Evolutionary conservation across 2,329 filamentous ascomycete species (phyloP).

Genomic region (Penicillium sp.): DNA sequence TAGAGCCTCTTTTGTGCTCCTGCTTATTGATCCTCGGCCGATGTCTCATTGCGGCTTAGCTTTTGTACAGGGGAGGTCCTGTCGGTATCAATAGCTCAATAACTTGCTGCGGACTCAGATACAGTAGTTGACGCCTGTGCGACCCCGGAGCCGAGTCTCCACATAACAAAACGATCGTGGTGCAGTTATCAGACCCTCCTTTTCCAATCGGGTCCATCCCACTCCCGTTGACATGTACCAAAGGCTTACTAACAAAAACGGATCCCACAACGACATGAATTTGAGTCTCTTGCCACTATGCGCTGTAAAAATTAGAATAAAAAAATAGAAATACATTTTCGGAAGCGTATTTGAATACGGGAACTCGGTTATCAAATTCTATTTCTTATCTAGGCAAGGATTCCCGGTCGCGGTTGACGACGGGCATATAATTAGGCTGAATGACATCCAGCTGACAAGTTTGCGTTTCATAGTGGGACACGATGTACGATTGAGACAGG

Average conservation of each 20-base stretch:
- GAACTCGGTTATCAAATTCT: not conserved
- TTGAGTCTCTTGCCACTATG: too few relatives aligned
- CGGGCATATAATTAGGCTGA: not conserved
- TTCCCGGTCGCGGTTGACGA: not conserved
- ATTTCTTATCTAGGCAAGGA: not conserved
- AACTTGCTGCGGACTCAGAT: too few relatives aligned
- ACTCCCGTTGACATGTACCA: not conserved
- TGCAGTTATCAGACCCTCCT: not conserved
- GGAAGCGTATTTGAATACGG: too few relatives aligned
- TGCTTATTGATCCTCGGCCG: too few relatives aligned
- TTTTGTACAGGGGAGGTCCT: not conserved
- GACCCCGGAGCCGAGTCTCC: not conserved
- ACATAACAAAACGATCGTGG: not conserved
- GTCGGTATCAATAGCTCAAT: not conserved
- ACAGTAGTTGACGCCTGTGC: not conserved
- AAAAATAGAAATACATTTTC: not conserved
- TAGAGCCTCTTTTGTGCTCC: not conserved
- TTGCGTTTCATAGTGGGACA: not conserved
- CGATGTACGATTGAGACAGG: not conserved
- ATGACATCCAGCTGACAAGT: not conserved
- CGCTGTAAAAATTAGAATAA: not conserved
- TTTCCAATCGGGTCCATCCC: not conserved
- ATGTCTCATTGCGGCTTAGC: not conserved
- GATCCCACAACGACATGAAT: not conserved
- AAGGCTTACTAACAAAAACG: not conserved